These are phyloP conservation scores for Melanogaster broomeanus DNA, from an alignment of 768 basidiomycete genomes.

Conservation along the genomic window DNA sequence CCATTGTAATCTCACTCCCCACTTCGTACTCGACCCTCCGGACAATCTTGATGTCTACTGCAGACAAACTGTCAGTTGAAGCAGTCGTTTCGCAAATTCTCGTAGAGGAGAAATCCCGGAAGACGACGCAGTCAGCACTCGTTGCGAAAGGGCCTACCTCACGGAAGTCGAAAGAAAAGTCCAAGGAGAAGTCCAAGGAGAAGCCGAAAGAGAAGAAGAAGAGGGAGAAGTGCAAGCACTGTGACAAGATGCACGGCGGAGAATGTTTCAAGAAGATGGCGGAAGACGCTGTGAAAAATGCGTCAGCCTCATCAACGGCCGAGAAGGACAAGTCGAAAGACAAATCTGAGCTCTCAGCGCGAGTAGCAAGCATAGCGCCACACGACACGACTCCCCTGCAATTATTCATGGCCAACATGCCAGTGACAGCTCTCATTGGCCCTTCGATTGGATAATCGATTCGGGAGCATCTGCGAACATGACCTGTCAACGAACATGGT, in stretches of 20 bases:
- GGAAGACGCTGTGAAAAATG: background rate
- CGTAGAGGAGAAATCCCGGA: background rate
- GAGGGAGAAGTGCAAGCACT: background rate
- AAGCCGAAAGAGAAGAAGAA: background rate
- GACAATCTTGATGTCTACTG: constrained; percentile 19
- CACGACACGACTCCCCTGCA: background rate
- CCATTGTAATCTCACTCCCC: constrained; percentile 23
- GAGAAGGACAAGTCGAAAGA: no score
- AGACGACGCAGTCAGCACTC: background rate
- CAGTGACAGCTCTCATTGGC: background rate
- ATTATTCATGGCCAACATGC: background rate
- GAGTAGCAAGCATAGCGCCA: no score
- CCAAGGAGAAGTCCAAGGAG: no score
- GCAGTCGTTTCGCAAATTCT: background rate
- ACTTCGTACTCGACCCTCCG: constrained; percentile 18
- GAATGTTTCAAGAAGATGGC: background rate
- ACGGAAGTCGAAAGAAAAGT: background rate
- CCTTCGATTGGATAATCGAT: constrained; percentile 1
- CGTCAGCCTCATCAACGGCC: no score
- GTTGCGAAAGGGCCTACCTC: background rate
- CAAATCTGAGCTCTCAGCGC: no score
- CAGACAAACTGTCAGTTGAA: background rate
- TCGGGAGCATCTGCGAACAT: background rate
- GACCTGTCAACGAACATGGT: background rate
- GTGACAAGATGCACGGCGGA: background rate